A percentile compares a stretch with the other conserved stretches of the same genome.
These are phyloP conservation scores for Trichophyton equinum DNA, from an alignment of 2,329 filamentous ascomycete genomes.

Conservation along the genomic window DNA sequence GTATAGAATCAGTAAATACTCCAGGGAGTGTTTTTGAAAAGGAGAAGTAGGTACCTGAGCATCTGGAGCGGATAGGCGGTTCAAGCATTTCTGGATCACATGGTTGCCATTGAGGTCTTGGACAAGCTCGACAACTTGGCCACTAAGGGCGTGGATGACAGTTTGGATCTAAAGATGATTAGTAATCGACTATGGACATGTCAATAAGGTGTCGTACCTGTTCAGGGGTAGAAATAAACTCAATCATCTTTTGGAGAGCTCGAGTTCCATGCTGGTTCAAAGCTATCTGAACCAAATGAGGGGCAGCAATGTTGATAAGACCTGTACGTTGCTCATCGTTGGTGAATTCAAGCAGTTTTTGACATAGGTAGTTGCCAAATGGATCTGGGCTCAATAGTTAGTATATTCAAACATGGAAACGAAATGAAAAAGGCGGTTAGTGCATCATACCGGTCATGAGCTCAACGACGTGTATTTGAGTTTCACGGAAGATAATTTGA, in stretches of 20 bases:
- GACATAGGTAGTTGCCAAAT: conserved; percentile 97
- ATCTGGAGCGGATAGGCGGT: conserved; percentile 72
- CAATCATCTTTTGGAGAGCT: conserved; percentile 98
- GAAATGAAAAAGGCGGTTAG: background rate
- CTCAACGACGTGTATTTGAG: conserved; percentile 84
- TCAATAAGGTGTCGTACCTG: conserved; percentile 39
- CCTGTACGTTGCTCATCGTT: conserved; percentile 89
- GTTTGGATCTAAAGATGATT: conserved; percentile 49
- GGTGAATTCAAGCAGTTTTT: conserved; percentile 92
- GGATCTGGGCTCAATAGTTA: conserved; percentile 47
- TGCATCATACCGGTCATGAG: conserved; percentile 62
- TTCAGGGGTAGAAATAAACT: conserved; percentile 74
- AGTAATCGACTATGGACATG: conserved; percentile 10
- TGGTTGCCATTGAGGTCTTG: conserved; percentile 98
- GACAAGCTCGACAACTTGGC: conserved; percentile 83
- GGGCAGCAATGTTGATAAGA: conserved; percentile 78
- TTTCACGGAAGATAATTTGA: conserved; percentile 89
- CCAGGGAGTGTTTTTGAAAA: background rate
- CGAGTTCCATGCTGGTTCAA: conserved; percentile 95
- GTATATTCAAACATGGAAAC: background rate
- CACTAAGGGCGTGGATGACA: conserved; percentile 72
- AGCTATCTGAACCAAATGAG: conserved; percentile 82
- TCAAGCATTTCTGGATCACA: conserved; percentile 97
- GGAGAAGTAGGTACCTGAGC: conserved; percentile 43
- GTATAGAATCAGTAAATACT: conserved; percentile 8